Evolutionary conservation across 768 basidiomycete genomes (phyloP).

Genomic region (Mycena pura): DNA sequence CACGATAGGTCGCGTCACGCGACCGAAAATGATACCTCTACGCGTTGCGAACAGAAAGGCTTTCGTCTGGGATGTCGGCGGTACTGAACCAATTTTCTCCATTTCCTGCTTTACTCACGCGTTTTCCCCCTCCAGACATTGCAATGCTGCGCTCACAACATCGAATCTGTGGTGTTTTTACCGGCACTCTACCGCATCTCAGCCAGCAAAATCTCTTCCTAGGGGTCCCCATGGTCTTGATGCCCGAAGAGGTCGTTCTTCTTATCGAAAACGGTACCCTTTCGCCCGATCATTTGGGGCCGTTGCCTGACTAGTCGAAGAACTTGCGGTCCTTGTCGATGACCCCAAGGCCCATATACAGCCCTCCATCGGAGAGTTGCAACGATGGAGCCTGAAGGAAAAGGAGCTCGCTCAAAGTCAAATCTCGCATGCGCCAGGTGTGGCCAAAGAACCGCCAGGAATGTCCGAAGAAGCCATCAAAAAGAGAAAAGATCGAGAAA

Average conservation of each 20-base stretch:
- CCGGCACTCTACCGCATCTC: constrained; percentile 92
- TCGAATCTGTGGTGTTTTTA: constrained; percentile 82
- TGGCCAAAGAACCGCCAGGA: constrained; percentile 53
- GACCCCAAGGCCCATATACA: constrained; percentile 64
- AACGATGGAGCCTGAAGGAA: constrained; percentile 60
- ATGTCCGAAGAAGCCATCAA: constrained; percentile 68
- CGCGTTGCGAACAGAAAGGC: constrained; percentile 80
- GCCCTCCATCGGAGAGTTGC: constrained; percentile 55
- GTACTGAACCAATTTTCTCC: constrained; percentile 42
- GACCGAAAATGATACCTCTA: too few species aligned
- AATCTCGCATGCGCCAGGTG: constrained; percentile 49
- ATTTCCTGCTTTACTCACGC: constrained; percentile 4
- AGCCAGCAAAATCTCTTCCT: constrained; percentile 97
- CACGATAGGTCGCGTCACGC: too few species aligned
- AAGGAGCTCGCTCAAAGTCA: constrained; percentile 55
- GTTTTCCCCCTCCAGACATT: constrained; percentile 62
- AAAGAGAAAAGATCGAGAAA: constrained; percentile 77
- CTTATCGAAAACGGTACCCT: constrained; percentile 78
- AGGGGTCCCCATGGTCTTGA: constrained; percentile 86
- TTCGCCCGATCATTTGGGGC: background rate
- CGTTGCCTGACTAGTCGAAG: constrained; percentile 46
- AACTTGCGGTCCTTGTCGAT: constrained; percentile 77
- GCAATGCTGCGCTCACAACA: constrained; percentile 80
- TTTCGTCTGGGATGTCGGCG: constrained; percentile 90
- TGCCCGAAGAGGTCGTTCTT: constrained; percentile 92